Base-by-base conservation (phyloP, 306 rosid species). In the Cicer judaicum region DNA sequence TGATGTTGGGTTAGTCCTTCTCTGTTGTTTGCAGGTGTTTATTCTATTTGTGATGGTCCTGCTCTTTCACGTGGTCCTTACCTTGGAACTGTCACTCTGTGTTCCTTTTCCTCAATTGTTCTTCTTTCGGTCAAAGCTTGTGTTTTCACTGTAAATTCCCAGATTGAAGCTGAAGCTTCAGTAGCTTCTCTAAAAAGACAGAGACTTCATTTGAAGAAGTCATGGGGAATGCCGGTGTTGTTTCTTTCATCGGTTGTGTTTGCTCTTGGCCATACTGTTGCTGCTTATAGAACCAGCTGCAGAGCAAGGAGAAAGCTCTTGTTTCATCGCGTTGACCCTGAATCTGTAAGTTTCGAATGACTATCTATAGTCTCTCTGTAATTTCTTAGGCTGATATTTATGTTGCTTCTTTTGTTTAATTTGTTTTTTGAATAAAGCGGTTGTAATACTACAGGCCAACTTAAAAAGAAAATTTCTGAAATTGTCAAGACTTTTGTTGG, bases 221-320 rank as follows among this genome's bases (percentile, higher is more conserved):
- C 98, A 21, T 93, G 97, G 98, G 98, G 98, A 47, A 93, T 93
- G 98, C 98, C 97, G 19, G 90, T 93, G 44, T 77, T 93, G 81
- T 93, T 91, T 82, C 91, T 93, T 49, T 91, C 97, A 1, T 93
- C 97, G 4, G 93, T 91, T 44, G 97, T 90, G 74, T 93, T 93
- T 80, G 96, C 98, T 63, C 96, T 93, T 68, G 98, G 98, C 46
- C 98, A 93, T 70, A 88, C 74, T 54, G 98, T 93, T 56, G 97
- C 91, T 73, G 98, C 98, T 57, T 93, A 93, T 68, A 88, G 98
- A 83, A 89, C 98, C 81, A 91, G 98, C 81, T 93, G 98, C 89
- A 84, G 89, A 81, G 98, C 98, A 63, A 84, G 97, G 73, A 87
- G 98, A 72, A 93, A 91, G 91, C 91, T 88, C 74, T 10, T 89